These are phyloP conservation scores for Tulasnella sp. DNA, from an alignment of 768 basidiomycete genomes.

Conservation along the genomic window DNA sequence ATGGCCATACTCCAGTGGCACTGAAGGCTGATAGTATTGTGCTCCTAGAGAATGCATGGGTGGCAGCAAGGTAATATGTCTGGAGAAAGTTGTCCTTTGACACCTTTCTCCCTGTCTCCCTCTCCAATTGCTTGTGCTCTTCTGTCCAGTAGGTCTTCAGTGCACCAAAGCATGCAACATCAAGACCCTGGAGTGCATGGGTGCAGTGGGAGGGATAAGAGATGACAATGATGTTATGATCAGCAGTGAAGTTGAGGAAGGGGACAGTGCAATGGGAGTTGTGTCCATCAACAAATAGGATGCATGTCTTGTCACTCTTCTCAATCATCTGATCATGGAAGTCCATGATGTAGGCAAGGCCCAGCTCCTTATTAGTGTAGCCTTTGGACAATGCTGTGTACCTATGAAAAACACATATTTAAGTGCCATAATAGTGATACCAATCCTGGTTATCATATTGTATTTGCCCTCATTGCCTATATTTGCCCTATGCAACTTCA, in stretches of 20 bases:
- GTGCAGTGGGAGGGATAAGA: slow-evolving; percentile 39
- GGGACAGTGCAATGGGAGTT: slow-evolving; percentile 33
- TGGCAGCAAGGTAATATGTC: slow-evolving; percentile 23
- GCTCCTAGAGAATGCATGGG: not conserved
- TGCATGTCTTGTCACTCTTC: slow-evolving; percentile 26
- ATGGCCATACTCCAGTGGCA: not conserved
- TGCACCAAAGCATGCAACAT: slow-evolving; percentile 16
- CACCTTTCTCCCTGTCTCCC: slow-evolving; percentile 21
- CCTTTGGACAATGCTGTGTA: slow-evolving; percentile 19
- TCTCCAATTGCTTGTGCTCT: slow-evolving; percentile 26
- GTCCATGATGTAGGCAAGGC: slow-evolving; percentile 31
- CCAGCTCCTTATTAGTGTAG: slow-evolving; percentile 33
- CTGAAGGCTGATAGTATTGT: not conserved
- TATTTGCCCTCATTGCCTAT: no score
- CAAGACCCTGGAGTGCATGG: slow-evolving; percentile 24
- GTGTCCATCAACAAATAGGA: slow-evolving; percentile 41
- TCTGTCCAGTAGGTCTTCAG: slow-evolving; percentile 28
- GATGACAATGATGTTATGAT: slow-evolving; percentile 33
- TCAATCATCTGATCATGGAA: slow-evolving; percentile 34
- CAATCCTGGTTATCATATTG: no score
- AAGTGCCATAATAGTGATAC: no score
- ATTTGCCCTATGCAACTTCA: no score
- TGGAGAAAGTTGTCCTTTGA: slow-evolving; percentile 32
- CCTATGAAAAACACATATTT: no score
- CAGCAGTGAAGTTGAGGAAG: slow-evolving; percentile 27